Conservation (phyloP, 306 rosid species). For the Coriaria nepalensis region DNA sequence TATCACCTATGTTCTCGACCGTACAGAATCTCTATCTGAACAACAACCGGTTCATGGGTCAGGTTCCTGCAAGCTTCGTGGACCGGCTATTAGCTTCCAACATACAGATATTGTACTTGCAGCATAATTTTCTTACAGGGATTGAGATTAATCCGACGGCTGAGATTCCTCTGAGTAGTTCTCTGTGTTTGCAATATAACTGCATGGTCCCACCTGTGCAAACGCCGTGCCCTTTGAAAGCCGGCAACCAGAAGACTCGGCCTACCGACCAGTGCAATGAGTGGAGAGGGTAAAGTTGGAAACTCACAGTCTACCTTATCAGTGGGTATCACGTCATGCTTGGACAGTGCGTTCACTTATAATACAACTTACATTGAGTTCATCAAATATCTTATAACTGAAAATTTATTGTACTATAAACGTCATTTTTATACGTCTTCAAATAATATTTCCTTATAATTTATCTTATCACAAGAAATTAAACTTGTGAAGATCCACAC, state of each 20-base stretch:
- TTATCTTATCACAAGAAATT: too few species aligned
- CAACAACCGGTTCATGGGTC: slow-evolving; percentile 77
- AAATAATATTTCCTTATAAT: too few species aligned
- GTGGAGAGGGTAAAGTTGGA: slow-evolving; percentile 41
- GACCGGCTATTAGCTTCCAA: slow-evolving; percentile 50
- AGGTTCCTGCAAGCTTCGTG: slow-evolving; percentile 65
- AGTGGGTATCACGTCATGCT: slow-evolving; percentile 9
- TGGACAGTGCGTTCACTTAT: not conserved
- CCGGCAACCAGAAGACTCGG: slow-evolving; percentile 64
- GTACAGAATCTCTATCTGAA: slow-evolving; percentile 80
- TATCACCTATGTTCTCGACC: slow-evolving; percentile 56
- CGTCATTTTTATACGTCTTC: too few species aligned
- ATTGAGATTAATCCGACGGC: slow-evolving; percentile 88
- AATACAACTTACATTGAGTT: slow-evolving; percentile 18
- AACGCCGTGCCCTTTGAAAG: slow-evolving; percentile 71
- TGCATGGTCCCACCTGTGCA: slow-evolving; percentile 93
- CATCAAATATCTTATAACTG: slow-evolving; percentile 2
- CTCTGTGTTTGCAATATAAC: slow-evolving; percentile 83
- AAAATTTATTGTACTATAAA: too few species aligned
- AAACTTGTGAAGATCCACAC: too few species aligned
- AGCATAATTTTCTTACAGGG: slow-evolving; percentile 87
- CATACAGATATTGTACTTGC: slow-evolving; percentile 70
- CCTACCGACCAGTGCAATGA: slow-evolving; percentile 70
- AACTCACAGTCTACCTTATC: not conserved
- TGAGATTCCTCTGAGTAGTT: slow-evolving; percentile 78